phyloP scores from a whole-genome alignment of 2,329 filamentous ascomycete genomes.

The Onygenales sp. region DNA sequence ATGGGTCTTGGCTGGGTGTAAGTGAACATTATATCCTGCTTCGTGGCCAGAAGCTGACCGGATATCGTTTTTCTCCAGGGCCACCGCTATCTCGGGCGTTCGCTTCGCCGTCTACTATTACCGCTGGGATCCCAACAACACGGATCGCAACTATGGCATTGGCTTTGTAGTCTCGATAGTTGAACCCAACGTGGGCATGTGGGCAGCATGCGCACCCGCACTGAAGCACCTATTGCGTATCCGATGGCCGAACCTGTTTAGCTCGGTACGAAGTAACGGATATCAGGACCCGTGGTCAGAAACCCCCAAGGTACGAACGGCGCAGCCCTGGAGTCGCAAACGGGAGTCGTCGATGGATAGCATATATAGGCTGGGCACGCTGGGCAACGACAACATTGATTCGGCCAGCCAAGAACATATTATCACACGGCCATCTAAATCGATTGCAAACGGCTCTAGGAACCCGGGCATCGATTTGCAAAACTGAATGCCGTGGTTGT shows the following conservation, averaged over 20 bases:
- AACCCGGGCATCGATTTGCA: neutral
- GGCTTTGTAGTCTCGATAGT: neutral
- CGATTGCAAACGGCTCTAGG: neutral
- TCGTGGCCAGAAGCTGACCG: neutral
- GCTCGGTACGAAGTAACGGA: neutral
- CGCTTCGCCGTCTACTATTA: slow-evolving; percentile 7
- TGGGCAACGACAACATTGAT: neutral
- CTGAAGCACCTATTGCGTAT: slow-evolving; percentile 1
- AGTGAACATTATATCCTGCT: slow-evolving; percentile 1
- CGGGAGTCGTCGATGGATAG: neutral
- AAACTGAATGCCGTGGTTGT: too few species aligned
- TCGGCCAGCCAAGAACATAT: neutral
- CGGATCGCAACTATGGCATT: slow-evolving; percentile 7
- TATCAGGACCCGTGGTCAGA: neutral
- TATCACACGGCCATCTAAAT: neutral
- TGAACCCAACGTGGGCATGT: slow-evolving; percentile 5
- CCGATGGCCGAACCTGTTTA: neutral
- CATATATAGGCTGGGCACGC: neutral
- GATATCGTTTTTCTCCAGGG: slow-evolving; percentile 1
- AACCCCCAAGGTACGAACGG: neutral
- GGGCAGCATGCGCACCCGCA: neutral
- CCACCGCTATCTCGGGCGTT: slow-evolving; percentile 8
- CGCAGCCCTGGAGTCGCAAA: neutral
- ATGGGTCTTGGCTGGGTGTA: slow-evolving; percentile 6
- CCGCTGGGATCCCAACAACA: neutral